Evolutionary conservation across 2,329 filamentous ascomycete genomes (phyloP).

Genomic region (Fusarium clavum): DNA sequence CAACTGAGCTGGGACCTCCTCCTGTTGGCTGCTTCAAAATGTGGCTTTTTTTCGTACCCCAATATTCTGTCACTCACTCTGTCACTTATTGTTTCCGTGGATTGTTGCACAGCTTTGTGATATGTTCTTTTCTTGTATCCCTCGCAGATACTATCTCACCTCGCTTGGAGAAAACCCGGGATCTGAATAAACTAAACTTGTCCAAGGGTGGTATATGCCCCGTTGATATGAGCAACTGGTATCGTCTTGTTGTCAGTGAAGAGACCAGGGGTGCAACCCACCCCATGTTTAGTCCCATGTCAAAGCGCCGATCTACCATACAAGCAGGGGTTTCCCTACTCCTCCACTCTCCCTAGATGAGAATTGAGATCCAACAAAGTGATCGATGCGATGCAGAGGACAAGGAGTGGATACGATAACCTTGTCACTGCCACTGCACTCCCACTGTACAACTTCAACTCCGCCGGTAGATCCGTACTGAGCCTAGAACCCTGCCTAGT

Average conservation of each 20-base stretch:
- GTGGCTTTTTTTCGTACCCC: neutral
- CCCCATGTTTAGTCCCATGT: conserved; percentile 8
- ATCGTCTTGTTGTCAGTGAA: too few species aligned
- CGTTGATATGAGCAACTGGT: neutral
- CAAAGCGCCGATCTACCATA: conserved; percentile 32
- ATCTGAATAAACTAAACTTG: neutral
- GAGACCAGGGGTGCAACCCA: conserved; percentile 1
- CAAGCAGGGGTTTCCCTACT: conserved; percentile 29
- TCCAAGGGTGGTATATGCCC: neutral
- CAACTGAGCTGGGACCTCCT: neutral
- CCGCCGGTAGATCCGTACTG: conserved; percentile 42
- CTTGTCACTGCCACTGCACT: neutral
- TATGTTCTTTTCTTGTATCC: neutral
- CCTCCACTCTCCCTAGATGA: neutral
- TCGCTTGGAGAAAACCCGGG: neutral
- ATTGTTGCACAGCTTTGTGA: neutral
- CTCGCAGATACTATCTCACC: neutral
- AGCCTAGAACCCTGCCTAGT: neutral
- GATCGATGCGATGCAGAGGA: conserved; percentile 11
- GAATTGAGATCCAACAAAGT: neutral
- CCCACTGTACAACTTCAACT: neutral
- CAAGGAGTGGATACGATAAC: too few species aligned
- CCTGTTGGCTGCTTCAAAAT: neutral
- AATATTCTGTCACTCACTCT: neutral
- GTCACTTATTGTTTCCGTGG: neutral